Evolutionary conservation across 2,329 filamentous ascomycete genomes (phyloP), one percentile per base, ranked within the genome.

Genomic region (Colletotrichum costaricense): DNA sequence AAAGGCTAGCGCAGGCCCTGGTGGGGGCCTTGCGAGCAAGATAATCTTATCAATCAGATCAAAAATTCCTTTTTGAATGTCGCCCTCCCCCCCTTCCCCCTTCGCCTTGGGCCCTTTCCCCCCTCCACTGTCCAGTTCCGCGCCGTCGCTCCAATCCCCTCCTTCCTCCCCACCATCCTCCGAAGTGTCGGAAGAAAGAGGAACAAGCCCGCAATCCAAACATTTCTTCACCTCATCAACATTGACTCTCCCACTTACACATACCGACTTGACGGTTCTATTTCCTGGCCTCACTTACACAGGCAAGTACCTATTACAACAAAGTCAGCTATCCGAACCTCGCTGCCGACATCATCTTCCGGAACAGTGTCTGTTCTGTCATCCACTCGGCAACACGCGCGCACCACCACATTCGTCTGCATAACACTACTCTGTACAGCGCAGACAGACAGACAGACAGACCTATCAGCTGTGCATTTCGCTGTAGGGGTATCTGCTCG

Each of bases 31-130:
- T 62, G 56, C 28, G 71, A 73, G 71, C 67, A 70, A 57, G 63
- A 72, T 75, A 81, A 86, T 86, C 84, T 86, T 85, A 86, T 86
- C 84, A 86, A 86, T 86, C 84, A 78, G 79, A 85, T 84, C 80
- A 80, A 63, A 70, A 75, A 73, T 64, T 75, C 63, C 74, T 69
- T 67, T 65, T 66, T 73, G 58, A 62, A 69, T 68, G 59, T 60
- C 60, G 54, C 66, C 42, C 26, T 38, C 58, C 35, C 59, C 42
- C 55, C 46, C 22, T 26, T 22, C 22, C 42, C 69, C 65, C 38
- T 42, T 42, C 42, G 65, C 66, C 38, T 42, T 42, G 38, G 38
- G 38, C 38, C 38, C 38, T 42, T 42, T 16, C 14, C 38, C 38
- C 38, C 38, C 38, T 42, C 38, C 38, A 42, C 38, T 42, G 38